Evolutionary conservation across 805 yeast genomes (phyloP).

Genomic region (Metschnikowia orientalis): DNA sequence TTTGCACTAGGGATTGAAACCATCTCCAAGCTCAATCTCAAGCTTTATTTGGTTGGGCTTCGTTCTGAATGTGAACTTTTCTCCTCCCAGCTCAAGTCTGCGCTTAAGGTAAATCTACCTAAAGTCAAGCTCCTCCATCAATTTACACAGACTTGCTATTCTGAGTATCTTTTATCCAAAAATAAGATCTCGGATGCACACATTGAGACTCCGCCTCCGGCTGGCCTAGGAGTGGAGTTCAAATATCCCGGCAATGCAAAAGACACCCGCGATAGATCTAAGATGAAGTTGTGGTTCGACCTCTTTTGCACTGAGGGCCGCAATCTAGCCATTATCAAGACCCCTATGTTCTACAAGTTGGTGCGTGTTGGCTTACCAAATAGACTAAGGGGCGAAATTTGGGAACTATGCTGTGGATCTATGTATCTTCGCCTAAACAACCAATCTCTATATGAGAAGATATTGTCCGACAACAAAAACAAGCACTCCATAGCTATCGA

Average conservation of each 20-base stretch:
- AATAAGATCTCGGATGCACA: constrained; percentile 44
- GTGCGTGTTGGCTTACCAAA: constrained; percentile 94
- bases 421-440: constrained; percentile 66
- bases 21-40: constrained; percentile 56
- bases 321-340: constrained; percentile 68
- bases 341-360: constrained; percentile 74
- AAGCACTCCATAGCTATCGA: constrained; percentile 81
- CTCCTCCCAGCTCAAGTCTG: constrained; percentile 60
- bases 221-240: constrained; percentile 82
- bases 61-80: constrained; percentile 77
- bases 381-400: constrained; percentile 86
- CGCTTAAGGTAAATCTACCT: constrained; percentile 58
- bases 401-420: constrained; percentile 92
- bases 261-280: constrained; percentile 72
- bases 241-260: constrained; percentile 88
- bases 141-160: constrained; percentile 69
- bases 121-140: constrained; percentile 59
- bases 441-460: constrained; percentile 51
- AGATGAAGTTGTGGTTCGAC: constrained; percentile 91
- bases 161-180: constrained; percentile 73
- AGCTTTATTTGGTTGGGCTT: constrained; percentile 73
- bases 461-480: constrained; percentile 59
- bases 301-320: constrained; percentile 81
- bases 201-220: constrained; percentile 56
- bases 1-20: constrained; percentile 74